phyloP scores from a whole-genome alignment of 2,329 filamentous ascomycete genomes.

The Fusarium coffeatum region DNA sequence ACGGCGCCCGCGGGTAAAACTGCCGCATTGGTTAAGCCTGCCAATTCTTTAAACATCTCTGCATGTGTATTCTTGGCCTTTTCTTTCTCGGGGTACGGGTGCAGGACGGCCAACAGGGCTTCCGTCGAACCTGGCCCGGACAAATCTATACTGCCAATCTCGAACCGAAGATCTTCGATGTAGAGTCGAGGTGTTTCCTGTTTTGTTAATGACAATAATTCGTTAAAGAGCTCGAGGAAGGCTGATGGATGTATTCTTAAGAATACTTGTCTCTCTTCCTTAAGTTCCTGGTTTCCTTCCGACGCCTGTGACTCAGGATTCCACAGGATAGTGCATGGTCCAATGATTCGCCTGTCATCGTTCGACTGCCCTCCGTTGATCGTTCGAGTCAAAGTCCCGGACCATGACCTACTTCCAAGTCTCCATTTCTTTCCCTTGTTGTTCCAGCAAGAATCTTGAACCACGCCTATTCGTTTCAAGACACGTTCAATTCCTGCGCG shows the following conservation, averaged over 20 bases:
- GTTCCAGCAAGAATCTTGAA: conserved; percentile 70
- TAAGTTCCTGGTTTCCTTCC: conserved; percentile 40
- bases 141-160: conserved; percentile 70
- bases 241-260: conserved; percentile 86
- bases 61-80: conserved; percentile 55
- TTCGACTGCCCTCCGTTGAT: conserved; percentile 55
- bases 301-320: conserved; percentile 59
- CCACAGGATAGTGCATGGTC: conserved; percentile 82
- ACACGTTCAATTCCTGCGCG: conserved; percentile 72
- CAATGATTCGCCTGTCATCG: conserved; percentile 66
- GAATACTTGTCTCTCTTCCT: conserved; percentile 63
- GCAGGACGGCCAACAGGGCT: conserved; percentile 76
- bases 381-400: conserved; percentile 64
- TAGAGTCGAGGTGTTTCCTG: conserved; percentile 70
- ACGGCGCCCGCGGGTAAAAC: conserved; percentile 76
- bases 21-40: conserved; percentile 73
- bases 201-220: conserved; percentile 68
- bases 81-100: conserved; percentile 56
- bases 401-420: conserved; percentile 61
- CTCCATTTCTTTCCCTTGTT: conserved; percentile 78
- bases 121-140: conserved; percentile 81
- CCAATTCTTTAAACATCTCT: conserved; percentile 63
- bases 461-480: conserved; percentile 73
- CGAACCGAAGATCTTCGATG: conserved; percentile 76
- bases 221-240: conserved; percentile 75